Base-by-base conservation (phyloP, 2,329 filamentous ascomycete species). In the Chalaropsis thielavioides region DNA sequence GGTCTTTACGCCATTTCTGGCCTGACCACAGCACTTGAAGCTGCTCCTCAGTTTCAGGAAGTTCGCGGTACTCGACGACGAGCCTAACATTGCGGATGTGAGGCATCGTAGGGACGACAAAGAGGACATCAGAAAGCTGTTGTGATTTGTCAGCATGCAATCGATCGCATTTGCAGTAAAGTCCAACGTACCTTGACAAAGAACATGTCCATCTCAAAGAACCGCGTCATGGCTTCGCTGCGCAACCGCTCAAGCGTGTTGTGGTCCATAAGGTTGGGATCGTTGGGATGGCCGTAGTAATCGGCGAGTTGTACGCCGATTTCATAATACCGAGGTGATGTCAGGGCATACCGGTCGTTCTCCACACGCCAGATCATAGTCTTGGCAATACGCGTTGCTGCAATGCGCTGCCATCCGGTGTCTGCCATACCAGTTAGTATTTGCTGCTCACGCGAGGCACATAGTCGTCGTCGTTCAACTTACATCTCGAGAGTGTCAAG, bases 81-180 rank as follows among this genome's bases (percentile, higher is more conserved):
- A 87, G 75, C 69, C 77, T 78, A 63, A 86, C 69, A 66, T 79
- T 76, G 62, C 77, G 79, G 22, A 87, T 77, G 70, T 87, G 84
- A 38, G 82, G 78, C 64, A 83, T 77, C 63, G 75, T 81, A 4
- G 83, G 79, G 11, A 86, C 74, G 51, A 81, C 78, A 68, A 76
- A 80, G 75, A 87, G 79, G 66, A 87, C 77, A 69, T 87, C 84
- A 38, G 83, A 84, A 63, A 83, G 76, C 83, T 85, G 17, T 3
- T 40, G 2, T 31, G 46, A 38, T 41, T 35, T 41, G 15, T 13
- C 4, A 43, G 43, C 22, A 13, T 35, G 19, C 4, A 24, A 38
- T 40, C 13, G 38, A 62, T 17, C 31, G 19, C 5, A 27, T 27
- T 51, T 6, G 19, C 19, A 15, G 11, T n/a, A 11, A 58, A 11